These are phyloP conservation scores for Quercus rubra DNA, from an alignment of 306 rosid species.

Conservation along the genomic window DNA sequence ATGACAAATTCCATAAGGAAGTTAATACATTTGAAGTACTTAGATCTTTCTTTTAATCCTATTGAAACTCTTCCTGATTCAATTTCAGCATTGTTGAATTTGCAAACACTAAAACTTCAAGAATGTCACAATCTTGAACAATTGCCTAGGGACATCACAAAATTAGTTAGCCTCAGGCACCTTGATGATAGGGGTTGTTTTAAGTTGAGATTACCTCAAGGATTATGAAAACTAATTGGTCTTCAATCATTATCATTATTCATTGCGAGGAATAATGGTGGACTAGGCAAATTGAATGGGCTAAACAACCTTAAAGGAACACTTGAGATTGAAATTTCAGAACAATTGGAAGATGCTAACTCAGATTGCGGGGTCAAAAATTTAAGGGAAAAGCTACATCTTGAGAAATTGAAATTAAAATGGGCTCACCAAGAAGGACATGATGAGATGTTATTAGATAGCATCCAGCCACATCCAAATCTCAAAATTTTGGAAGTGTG, in stretches of 20 bases:
- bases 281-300: constrained; percentile 9
- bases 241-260: constrained; percentile 24
- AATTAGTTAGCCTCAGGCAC: constrained; percentile 17
- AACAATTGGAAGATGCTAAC: neutral
- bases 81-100: constrained; percentile 13
- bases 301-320: constrained; percentile 30
- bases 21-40: constrained; percentile 31
- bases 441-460: constrained; percentile 25
- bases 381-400: constrained; percentile 9
- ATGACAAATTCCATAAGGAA: constrained; percentile 6
- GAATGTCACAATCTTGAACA: neutral
- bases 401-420: constrained; percentile 12
- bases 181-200: constrained; percentile 16
- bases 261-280: neutral
- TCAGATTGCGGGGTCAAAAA: constrained; percentile 5
- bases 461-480: constrained; percentile 24
- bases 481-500: constrained; percentile 5
- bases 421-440: neutral
- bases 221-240: neutral
- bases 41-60: constrained; percentile 13
- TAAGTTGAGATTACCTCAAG: constrained; percentile 16
- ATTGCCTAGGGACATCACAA: constrained; percentile 23
- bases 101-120: constrained; percentile 26
- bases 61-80: constrained; percentile 10
- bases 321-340: neutral